Conservation (phyloP, 2,329 filamentous ascomycete genomes). For the Sordariomycetes sp. region DNA sequence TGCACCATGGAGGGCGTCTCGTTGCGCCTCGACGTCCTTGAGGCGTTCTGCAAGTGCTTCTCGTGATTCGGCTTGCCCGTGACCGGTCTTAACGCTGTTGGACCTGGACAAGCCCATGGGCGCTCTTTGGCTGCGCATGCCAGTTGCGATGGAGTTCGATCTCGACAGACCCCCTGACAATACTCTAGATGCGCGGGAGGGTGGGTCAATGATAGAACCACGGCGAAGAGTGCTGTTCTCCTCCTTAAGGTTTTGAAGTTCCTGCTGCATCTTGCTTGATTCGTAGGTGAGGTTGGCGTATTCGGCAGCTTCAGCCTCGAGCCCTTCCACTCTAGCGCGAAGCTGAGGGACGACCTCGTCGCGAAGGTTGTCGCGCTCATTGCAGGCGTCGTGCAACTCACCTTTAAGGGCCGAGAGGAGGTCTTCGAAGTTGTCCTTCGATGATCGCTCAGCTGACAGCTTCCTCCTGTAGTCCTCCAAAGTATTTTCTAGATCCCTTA, state of each 20-base stretch:
- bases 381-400: conserved; percentile 72
- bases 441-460: conserved; percentile 73
- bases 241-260: conserved; percentile 60
- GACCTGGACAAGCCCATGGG: conserved; percentile 46
- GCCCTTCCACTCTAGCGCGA: conserved; percentile 64
- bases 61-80: conserved; percentile 48
- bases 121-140: conserved; percentile 26
- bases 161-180: conserved; percentile 44
- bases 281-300: conserved; percentile 70
- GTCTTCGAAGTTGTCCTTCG: conserved; percentile 91
- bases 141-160: conserved; percentile 59
- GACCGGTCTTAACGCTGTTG: conserved; percentile 41
- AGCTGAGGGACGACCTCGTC: conserved; percentile 82
- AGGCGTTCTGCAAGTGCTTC: conserved; percentile 69
- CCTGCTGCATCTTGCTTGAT: conserved; percentile 77
- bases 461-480: conserved; percentile 78
- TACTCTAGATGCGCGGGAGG: conserved; percentile 6
- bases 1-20: conserved; percentile 83
- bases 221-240: conserved; percentile 55
- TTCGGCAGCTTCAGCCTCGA: conserved; percentile 66
- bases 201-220: conserved; percentile 11
- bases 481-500: conserved; percentile 69
- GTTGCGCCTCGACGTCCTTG: conserved; percentile 88
- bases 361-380: conserved; percentile 84
- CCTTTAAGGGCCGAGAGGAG: conserved; percentile 73